phyloP scores from a whole-genome alignment of 208 protist species.

The Trypanosoma vivax region DNA sequence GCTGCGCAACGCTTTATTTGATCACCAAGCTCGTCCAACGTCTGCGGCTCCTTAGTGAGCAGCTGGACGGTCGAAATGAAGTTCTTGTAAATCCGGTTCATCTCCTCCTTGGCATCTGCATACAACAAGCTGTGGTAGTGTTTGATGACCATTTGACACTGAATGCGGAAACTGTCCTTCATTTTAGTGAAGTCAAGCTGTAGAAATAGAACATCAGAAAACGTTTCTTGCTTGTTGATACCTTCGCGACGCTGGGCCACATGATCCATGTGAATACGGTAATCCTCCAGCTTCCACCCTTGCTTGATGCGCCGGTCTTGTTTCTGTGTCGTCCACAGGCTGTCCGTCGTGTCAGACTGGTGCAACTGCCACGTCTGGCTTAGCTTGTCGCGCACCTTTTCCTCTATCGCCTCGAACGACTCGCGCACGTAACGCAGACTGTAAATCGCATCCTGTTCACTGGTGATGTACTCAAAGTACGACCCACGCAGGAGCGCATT shows the following conservation, averaged over 20 bases:
- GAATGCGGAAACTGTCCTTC: slow-evolving; percentile 93
- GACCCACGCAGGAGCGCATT: slow-evolving; percentile 53
- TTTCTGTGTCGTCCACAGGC: slow-evolving; percentile 91
- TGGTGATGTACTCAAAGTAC: slow-evolving; percentile 94
- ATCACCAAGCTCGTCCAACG: slow-evolving; percentile 91
- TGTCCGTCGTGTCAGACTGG: slow-evolving; percentile 93
- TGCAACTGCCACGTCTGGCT: slow-evolving; percentile 94
- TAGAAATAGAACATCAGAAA: slow-evolving; percentile 92
- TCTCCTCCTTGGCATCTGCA: slow-evolving; percentile 85
- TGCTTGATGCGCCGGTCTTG: slow-evolving; percentile 91
- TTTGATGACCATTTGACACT: slow-evolving; percentile 94
- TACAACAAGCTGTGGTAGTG: slow-evolving; percentile 95
- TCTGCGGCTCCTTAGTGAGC: slow-evolving; percentile 85
- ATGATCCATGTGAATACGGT: slow-evolving; percentile 93
- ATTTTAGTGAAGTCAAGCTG: slow-evolving; percentile 94
- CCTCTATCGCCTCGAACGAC: slow-evolving; percentile 85
- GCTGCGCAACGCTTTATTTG: slow-evolving; percentile 78
- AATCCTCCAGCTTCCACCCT: slow-evolving; percentile 91
- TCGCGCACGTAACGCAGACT: slow-evolving; percentile 85
- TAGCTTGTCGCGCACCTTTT: slow-evolving; percentile 92
- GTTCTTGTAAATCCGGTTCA: slow-evolving; percentile 85
- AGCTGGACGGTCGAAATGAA: slow-evolving; percentile 71
- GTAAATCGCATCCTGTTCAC: slow-evolving; percentile 92
- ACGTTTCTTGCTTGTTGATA: slow-evolving; percentile 95
- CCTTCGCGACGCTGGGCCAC: slow-evolving; percentile 90